Base-by-base conservation (phyloP, 1,139 yeast species). In the Cylindricascospora bacillispora region DNA sequence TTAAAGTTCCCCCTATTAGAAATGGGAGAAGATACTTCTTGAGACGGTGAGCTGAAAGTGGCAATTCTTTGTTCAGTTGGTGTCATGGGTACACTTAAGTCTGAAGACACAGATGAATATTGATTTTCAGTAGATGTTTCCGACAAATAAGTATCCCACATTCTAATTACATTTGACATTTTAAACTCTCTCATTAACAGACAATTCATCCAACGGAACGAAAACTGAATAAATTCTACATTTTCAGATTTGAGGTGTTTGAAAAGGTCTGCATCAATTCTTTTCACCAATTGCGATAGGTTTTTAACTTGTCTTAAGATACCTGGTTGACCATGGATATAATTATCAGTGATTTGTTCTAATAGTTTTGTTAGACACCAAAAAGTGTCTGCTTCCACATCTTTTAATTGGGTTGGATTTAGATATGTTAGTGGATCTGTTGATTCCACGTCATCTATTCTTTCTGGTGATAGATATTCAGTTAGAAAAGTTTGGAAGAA, bases 131-230 rank as follows among this genome's bases (percentile, higher is more conserved):
- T 35, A 1, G 57, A 53, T 4, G 80, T 81, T 52, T 89, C 95
- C 30, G 94, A 75, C 32, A 89, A 59, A 52, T 89, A 89, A 0
- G 99, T 86, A 51, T 89, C 99, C 98, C 98, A 89, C 94, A 89
- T 89, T 32, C 99, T 65, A 17, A 85, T 73, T 6, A 89, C 81
- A 36, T 83, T 67, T 23, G 65, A 63, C 45, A 89, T 73, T 27
- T 77, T 73, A 26, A 89, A 65, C 49, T 89, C 99, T 41, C 99
- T 68, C 99, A 89, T 89, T 32, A 89, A 62, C 45, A 89, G 61
- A 58, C 99, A 89, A 57, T 92, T 89, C 97, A 92, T 92, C 99
- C 99, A 89, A 41, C 99, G 66, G 59, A 89, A 92, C 17, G 95
- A 72, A 57, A 89, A 89, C 53, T 92, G 98, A 41, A 92, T 73